Percentiles rank a stretch among this genome's conserved stretches.
These are phyloP conservation scores for Tricholoma furcatifolium DNA, from an alignment of 768 basidiomycete species.

Conservation along the genomic window DNA sequence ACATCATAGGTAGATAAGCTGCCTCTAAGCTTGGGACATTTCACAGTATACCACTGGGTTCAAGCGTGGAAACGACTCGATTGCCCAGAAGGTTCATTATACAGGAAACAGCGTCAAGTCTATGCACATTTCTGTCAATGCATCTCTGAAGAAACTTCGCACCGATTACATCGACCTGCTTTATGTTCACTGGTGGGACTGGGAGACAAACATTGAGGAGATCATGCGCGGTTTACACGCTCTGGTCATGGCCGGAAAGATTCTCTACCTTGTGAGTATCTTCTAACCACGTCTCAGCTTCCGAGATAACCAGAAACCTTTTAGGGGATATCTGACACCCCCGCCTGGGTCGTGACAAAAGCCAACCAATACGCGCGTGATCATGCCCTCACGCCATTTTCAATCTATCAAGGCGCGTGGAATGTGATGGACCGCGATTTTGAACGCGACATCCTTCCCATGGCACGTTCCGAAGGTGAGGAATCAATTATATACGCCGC, in stretches of 20 bases:
- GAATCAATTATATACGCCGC: too few relatives aligned
- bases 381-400: conserved; percentile 46
- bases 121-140: conserved; percentile 38
- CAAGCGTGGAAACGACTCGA: conserved; percentile 19
- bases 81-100: conserved; percentile 37
- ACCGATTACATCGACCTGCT: conserved; percentile 47
- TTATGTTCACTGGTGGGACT: conserved; percentile 54
- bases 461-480: conserved; percentile 36
- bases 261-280: conserved; percentile 39
- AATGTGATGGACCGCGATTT: conserved; percentile 39
- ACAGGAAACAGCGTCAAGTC: conserved; percentile 49
- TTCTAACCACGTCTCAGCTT: neutral
- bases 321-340: conserved; percentile 34
- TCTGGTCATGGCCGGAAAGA: conserved; percentile 50
- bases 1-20: neutral
- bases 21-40: neutral
- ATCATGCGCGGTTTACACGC: conserved; percentile 55
- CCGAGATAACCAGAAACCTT: too few relatives aligned
- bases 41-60: conserved; percentile 16
- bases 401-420: conserved; percentile 47
- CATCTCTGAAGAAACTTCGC: conserved; percentile 44
- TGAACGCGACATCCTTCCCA: conserved; percentile 50
- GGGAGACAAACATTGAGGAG: conserved; percentile 49
- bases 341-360: conserved; percentile 42
- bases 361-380: conserved; percentile 47